Evolutionary conservation across 2,329 filamentous ascomycete species (phyloP).

Genomic region (Aspergillus udagawae): DNA sequence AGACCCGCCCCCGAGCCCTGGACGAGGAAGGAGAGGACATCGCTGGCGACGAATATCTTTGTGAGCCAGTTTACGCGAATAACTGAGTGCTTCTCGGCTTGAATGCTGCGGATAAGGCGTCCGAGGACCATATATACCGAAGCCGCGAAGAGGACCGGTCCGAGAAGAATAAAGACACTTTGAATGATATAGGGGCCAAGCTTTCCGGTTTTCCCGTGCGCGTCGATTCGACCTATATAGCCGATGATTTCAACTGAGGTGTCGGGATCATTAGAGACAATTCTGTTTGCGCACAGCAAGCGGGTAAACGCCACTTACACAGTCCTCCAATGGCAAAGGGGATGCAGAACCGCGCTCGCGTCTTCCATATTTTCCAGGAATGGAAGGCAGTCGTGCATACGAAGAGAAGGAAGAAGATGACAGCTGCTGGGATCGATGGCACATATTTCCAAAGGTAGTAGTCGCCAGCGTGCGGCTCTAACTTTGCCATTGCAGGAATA

Average conservation of each 20-base stretch:
- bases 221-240: conserved; percentile 11
- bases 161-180: conserved; percentile 43
- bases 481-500: conserved; percentile 13
- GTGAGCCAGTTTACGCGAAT: conserved; percentile 44
- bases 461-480: conserved; percentile 12
- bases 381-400: conserved; percentile 20
- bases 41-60: conserved; percentile 46
- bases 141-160: conserved; percentile 47
- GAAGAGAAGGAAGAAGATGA: conserved; percentile 28
- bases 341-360: conserved; percentile 27
- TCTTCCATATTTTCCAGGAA: conserved; percentile 25
- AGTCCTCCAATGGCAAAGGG: conserved; percentile 34
- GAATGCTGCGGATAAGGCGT: conserved; percentile 39
- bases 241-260: conserved; percentile 17
- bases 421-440: conserved; percentile 21
- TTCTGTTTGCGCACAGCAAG: background rate
- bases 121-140: conserved; percentile 49
- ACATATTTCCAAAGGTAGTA: conserved; percentile 27
- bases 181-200: conserved; percentile 38
- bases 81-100: conserved; percentile 40
- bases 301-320: conserved; percentile 22
- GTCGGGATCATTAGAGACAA: background rate
- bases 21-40: conserved; percentile 46
- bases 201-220: conserved; percentile 11
- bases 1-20: conserved; percentile 29